A percentile compares a stretch with the other conserved stretches of the same genome.
phyloP scores from a whole-genome alignment of 768 basidiomycete species.

The Lactarius hatsudake region DNA sequence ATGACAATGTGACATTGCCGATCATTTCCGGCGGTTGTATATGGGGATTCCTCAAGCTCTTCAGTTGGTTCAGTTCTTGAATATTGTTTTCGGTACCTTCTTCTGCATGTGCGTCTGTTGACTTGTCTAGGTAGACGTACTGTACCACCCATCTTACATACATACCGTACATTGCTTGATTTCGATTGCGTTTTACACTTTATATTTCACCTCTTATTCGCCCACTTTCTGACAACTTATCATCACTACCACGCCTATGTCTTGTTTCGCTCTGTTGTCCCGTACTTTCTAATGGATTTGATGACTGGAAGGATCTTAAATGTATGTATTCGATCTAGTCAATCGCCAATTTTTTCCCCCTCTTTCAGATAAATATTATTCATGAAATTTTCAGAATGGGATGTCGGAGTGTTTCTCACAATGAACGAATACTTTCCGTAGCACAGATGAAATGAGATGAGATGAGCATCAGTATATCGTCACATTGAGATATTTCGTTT shows the following conservation, averaged over 20 bases:
- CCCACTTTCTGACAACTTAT: background rate
- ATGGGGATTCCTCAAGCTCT: constrained; percentile 51
- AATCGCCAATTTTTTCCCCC: background rate
- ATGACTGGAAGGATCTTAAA: constrained; percentile 14
- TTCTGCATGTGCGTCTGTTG: background rate
- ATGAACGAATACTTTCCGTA: background rate
- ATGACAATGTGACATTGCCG: constrained; percentile 89
- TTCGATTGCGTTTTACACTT: background rate
- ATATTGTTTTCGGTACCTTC: background rate
- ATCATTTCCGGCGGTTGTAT: constrained; percentile 78
- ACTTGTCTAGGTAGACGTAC: constrained; percentile 14
- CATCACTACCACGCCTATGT: background rate
- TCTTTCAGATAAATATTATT: too few species aligned
- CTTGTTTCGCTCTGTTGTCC: background rate
- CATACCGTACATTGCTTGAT: background rate
- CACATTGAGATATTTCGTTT: background rate
- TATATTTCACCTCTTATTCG: background rate
- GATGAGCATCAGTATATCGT: constrained; percentile 1
- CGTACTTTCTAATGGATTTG: constrained; percentile 5
- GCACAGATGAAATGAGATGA: background rate
- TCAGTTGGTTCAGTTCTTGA: constrained; percentile 36
- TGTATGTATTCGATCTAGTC: background rate
- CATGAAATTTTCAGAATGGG: too few species aligned
- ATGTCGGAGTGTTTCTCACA: too few species aligned
- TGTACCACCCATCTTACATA: constrained; percentile 5